phyloP scores from a whole-genome alignment of 1,284 basidiomycete genomes.

The Austroboletus novae-zelandiae region DNA sequence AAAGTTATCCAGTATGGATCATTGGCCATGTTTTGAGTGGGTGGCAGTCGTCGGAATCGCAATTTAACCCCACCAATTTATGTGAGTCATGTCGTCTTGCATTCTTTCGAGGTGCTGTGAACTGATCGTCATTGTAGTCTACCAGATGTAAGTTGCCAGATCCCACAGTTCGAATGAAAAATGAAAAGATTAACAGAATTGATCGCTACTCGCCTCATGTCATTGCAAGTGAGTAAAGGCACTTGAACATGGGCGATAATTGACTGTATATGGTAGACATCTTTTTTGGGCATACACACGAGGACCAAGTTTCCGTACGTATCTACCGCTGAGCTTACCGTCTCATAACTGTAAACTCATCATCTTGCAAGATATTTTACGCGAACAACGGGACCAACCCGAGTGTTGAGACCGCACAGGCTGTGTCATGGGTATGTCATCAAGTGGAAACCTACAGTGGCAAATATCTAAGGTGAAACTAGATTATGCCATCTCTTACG shows the following conservation, averaged over 20 bases:
- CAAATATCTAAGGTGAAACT: background rate
- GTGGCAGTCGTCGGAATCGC: constrained; percentile 63
- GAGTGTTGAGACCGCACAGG: constrained; percentile 50
- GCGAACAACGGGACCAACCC: constrained; percentile 43
- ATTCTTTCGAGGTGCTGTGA: background rate
- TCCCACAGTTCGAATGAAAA: background rate
- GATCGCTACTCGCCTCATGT: constrained; percentile 79
- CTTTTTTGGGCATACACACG: constrained; percentile 80
- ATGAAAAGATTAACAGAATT: constrained; percentile 45
- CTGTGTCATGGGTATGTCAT: constrained; percentile 50
- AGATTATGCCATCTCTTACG: constrained; percentile 69
- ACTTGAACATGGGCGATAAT: background rate
- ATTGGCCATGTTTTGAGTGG: constrained; percentile 74
- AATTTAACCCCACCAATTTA: constrained; percentile 59
- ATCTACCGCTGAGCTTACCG: no score
- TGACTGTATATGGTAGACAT: constrained; percentile 43
- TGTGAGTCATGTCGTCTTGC: constrained; percentile 43
- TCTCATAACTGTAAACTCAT: background rate
- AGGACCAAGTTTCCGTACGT: constrained; percentile 66
- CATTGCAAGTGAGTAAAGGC: constrained; percentile 57
- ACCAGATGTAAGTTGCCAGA: constrained; percentile 54
- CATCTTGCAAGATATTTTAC: constrained; percentile 39
- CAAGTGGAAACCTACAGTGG: background rate
- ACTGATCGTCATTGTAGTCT: constrained; percentile 41
- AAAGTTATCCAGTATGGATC: constrained; percentile 59